Base-by-base conservation (phyloP, 331 rosid species). In the Telfairia occidentalis region DNA sequence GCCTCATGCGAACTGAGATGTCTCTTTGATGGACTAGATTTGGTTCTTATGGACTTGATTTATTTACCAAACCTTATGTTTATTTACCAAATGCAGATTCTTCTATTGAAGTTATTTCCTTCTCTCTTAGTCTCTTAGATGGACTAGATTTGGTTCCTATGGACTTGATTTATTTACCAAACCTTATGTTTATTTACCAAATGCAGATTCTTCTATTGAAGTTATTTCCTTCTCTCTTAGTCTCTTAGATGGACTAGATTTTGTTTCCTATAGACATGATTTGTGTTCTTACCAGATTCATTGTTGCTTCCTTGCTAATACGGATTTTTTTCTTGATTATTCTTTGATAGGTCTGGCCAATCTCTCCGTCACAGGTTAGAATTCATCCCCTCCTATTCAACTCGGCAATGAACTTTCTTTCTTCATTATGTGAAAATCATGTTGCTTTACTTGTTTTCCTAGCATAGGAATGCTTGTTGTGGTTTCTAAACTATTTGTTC, bases 321-420 rank as follows among this genome's bases (percentile, higher is more conserved):
- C 52, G 40, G 21, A 12, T 45, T 54, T 77, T 60, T 42, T 57
- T 64, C 53, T 57, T 53, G 55, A 21, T 73, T 70, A 48, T 54
- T 30, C 42, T 50, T 57, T 80, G 78, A 75, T 83, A 94, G 97
- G 98, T 32, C 76, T 94, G 85, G 96, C 91, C 32, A 94, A 91
- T 83, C 98, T 94, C 83, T 85, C 98, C 3, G 76, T 91, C 80
- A 79, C 97, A 91, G 98, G 98, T 94, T 81, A 78, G 89, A 77
- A 46, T 67, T 77, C 81, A 74, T 81, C 61, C 77, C 77, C 83
- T 34, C 67, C 61, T 35, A 53, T 65, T 57, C 30, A 69, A 60
- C 48, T 80, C 28, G 13, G 3, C 28, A 29, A 64, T 77, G 53
- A 76, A 76, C 29, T 26, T 37, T 5, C 24, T 72, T 13, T 12